Conservation (phyloP, 2,329 filamentous ascomycete species). For the Claviceps pazoutovae region DNA sequence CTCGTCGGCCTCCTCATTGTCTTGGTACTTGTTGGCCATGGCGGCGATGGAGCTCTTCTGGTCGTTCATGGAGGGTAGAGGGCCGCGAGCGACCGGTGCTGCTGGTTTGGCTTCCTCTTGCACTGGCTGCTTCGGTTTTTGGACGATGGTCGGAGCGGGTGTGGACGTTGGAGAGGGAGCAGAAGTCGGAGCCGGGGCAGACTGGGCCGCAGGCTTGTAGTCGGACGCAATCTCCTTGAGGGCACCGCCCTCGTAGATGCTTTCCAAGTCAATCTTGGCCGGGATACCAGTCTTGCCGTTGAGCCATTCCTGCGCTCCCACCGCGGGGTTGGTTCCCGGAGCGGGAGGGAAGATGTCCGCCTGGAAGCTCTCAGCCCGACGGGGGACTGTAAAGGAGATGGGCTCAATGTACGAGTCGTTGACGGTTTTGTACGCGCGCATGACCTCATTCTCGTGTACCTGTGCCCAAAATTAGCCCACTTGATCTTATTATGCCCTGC, state of each 20-base stretch:
- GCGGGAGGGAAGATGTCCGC: slow-evolving; percentile 92
- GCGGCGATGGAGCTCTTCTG: slow-evolving; percentile 78
- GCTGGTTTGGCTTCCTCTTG: slow-evolving; percentile 33
- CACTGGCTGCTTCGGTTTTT: slow-evolving; percentile 22
- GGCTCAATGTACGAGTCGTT: slow-evolving; percentile 91
- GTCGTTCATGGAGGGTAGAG: slow-evolving; percentile 60
- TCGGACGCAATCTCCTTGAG: slow-evolving; percentile 63
- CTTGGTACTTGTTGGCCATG: slow-evolving; percentile 76
- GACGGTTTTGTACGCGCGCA: slow-evolving; percentile 93
- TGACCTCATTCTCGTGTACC: slow-evolving; percentile 91
- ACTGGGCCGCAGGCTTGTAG: slow-evolving; percentile 42
- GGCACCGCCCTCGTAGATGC: slow-evolving; percentile 72
- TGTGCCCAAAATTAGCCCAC: slow-evolving; percentile 19
- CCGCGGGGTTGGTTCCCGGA: slow-evolving; percentile 62
- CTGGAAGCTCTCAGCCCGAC: slow-evolving; percentile 88
- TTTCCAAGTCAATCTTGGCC: slow-evolving; percentile 86
- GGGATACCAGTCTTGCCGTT: slow-evolving; percentile 72
- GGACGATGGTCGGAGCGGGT: slow-evolving; percentile 24
- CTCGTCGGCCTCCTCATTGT: slow-evolving; percentile 50
- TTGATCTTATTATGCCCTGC: background rate
- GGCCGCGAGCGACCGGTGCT: slow-evolving; percentile 24
- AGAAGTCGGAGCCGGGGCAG: slow-evolving; percentile 25
- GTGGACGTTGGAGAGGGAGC: background rate
- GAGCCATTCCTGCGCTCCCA: slow-evolving; percentile 73
- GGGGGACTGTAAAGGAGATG: slow-evolving; percentile 91